These are phyloP conservation scores for Penicillium brevicompactum DNA, from an alignment of 2,329 filamentous ascomycete genomes.

Conservation along the genomic window DNA sequence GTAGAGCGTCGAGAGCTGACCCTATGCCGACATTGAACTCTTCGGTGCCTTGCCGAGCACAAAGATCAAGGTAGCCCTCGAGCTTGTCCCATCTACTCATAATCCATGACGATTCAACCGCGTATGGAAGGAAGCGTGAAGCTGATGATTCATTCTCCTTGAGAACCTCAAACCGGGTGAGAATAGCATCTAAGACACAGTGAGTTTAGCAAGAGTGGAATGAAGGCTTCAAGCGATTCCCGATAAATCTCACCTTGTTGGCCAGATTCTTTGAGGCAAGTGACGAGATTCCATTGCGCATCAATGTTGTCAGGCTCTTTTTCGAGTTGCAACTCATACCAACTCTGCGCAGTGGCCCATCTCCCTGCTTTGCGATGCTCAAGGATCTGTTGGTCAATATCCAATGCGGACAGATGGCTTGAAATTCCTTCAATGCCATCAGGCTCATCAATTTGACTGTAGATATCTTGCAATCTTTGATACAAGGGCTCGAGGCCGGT, in stretches of 20 bases:
- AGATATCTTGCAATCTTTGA: conserved; percentile 85
- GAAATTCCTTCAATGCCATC: conserved; percentile 96
- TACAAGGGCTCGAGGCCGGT: conserved; percentile 66
- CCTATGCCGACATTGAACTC: conserved; percentile 87
- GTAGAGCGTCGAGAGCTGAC: conserved; percentile 64
- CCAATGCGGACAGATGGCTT: conserved; percentile 79
- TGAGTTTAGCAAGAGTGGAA: background rate
- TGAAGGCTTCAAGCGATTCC: background rate
- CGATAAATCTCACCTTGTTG: conserved; percentile 69
- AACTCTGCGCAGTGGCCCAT: conserved; percentile 93
- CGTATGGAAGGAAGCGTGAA: conserved; percentile 74
- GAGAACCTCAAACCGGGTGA: conserved; percentile 85
- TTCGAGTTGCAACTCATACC: conserved; percentile 90
- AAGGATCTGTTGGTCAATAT: conserved; percentile 89
- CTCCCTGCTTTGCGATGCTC: conserved; percentile 90
- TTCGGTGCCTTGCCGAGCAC: conserved; percentile 42
- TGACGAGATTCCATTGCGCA: conserved; percentile 78
- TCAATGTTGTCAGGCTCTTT: conserved; percentile 76
- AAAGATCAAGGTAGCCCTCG: conserved; percentile 62
- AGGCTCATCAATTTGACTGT: conserved; percentile 95
- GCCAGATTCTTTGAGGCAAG: conserved; percentile 90
- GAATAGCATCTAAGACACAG: conserved; percentile 67
- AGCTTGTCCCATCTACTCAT: conserved; percentile 79
- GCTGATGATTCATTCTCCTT: conserved; percentile 53
- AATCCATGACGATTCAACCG: conserved; percentile 89